These are phyloP conservation scores for Mortierella polycephala DNA, from an alignment of 371 early-diverging fungal species.

Conservation along the genomic window DNA sequence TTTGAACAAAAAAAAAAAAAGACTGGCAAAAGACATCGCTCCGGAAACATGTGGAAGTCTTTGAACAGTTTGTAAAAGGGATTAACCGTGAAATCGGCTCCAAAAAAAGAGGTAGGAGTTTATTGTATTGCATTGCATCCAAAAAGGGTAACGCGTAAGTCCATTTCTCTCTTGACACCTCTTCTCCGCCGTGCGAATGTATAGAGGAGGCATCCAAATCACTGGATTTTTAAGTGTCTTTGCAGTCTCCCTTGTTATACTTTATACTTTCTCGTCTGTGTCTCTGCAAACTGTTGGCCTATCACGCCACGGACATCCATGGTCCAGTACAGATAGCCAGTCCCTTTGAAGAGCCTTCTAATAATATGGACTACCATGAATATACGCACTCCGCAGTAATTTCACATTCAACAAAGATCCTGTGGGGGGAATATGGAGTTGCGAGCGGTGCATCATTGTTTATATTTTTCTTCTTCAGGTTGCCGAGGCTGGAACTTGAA, in stretches of 20 bases:
- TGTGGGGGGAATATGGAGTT: no score
- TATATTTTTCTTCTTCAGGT: no score
- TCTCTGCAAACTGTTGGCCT: no score
- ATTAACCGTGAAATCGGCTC: conserved; percentile 58
- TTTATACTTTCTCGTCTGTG: not conserved
- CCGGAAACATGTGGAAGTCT: conserved; percentile 69
- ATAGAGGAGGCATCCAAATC: conserved; percentile 18
- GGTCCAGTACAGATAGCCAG: not conserved
- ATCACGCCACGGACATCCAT: no score
- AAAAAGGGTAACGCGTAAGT: not conserved
- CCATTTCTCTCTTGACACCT: not conserved
- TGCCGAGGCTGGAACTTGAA: no score
- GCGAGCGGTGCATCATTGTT: no score
- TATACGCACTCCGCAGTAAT: no score
- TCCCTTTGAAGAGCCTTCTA: no score
- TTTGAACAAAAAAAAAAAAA: conserved; percentile 55
- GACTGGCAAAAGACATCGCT: conserved; percentile 73
- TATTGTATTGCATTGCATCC: not conserved
- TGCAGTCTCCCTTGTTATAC: not conserved
- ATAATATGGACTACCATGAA: no score
- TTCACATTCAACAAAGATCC: no score
- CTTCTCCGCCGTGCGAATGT: not conserved
- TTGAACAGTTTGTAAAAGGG: conserved; percentile 73
- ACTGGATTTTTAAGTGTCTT: conserved; percentile 16
- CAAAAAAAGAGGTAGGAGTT: conserved; percentile 57